Conservation (phyloP, 2,329 filamentous ascomycete species). For the Shiraia bambusicola region DNA sequence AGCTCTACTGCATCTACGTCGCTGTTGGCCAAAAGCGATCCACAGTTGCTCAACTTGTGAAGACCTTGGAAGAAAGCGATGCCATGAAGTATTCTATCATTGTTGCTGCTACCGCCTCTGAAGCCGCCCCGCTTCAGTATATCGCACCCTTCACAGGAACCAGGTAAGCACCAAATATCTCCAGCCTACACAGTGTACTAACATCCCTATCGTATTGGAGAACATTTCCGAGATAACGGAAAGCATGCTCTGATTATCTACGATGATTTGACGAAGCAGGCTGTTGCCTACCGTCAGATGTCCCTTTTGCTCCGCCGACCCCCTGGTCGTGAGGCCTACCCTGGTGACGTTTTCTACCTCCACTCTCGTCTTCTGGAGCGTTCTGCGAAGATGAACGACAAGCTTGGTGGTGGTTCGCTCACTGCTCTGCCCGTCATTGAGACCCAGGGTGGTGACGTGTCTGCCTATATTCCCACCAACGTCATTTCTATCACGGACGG, state of each 20-base stretch:
- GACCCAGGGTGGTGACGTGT: conserved; percentile 99
- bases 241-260: conserved; percentile 88
- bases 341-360: conserved; percentile 66
- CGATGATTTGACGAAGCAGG: conserved; percentile 97
- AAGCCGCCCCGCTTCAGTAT: conserved; percentile 89
- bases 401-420: conserved; percentile 91
- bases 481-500: conserved; percentile 99
- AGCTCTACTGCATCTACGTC: conserved; percentile 99
- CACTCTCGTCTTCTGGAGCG: conserved; percentile 89
- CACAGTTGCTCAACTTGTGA: conserved; percentile 97
- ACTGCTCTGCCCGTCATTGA: conserved; percentile 93
- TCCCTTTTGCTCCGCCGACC: conserved; percentile 96
- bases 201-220: conserved; percentile 37
- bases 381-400: conserved; percentile 98
- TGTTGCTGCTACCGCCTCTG: conserved; percentile 94
- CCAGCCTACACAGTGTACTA: background rate
- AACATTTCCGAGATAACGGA: conserved; percentile 80
- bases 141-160: conserved; percentile 62
- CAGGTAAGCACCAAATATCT: too few relatives aligned
- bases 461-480: conserved; percentile 99
- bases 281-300: conserved; percentile 98
- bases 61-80: conserved; percentile 99
- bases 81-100: conserved; percentile 97
- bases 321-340: conserved; percentile 98
- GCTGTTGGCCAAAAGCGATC: conserved; percentile 99